Percentiles rank a stretch among this genome's conserved stretches.
Evolutionary conservation across 73 alveolate genomes (phyloP).

Genomic region (Loxodes magnus): DNA sequence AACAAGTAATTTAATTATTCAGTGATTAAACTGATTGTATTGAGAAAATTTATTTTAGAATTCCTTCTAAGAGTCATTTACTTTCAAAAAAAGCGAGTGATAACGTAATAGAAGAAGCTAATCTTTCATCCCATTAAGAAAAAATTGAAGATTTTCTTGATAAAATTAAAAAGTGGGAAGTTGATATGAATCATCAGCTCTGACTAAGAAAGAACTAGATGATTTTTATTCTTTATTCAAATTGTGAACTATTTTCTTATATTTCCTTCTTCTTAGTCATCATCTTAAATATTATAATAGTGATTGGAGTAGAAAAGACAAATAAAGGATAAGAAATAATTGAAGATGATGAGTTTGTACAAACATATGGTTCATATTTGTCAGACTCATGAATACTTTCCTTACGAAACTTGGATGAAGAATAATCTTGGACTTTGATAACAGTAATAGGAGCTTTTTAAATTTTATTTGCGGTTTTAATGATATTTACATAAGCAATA

Average conservation of each 20-base stretch:
- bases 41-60: not conserved
- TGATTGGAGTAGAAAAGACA: not conserved
- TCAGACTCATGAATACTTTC: too few relatives aligned
- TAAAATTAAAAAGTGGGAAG: slow-evolving; percentile 4
- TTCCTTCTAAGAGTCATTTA: not conserved
- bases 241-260: not conserved
- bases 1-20: too few relatives aligned
- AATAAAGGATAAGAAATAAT: too few relatives aligned
- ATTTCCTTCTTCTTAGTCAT: not conserved
- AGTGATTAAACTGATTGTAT: too few relatives aligned
- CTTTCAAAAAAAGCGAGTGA: not conserved
- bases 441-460: not conserved
- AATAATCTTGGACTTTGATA: not conserved
- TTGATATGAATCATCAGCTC: slow-evolving; percentile 13
- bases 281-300: not conserved
- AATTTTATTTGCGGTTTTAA: not conserved
- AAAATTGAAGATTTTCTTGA: slow-evolving; percentile 8
- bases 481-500: not conserved
- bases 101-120: not conserved
- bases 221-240: not conserved
- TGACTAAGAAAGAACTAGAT: not conserved
- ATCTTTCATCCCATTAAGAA: not conserved
- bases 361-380: too few relatives aligned
- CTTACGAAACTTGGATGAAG: too few relatives aligned
- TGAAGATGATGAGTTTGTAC: too few relatives aligned